Conservation (phyloP, 2,329 filamentous ascomycete species). For the Botrytis elliptica region DNA sequence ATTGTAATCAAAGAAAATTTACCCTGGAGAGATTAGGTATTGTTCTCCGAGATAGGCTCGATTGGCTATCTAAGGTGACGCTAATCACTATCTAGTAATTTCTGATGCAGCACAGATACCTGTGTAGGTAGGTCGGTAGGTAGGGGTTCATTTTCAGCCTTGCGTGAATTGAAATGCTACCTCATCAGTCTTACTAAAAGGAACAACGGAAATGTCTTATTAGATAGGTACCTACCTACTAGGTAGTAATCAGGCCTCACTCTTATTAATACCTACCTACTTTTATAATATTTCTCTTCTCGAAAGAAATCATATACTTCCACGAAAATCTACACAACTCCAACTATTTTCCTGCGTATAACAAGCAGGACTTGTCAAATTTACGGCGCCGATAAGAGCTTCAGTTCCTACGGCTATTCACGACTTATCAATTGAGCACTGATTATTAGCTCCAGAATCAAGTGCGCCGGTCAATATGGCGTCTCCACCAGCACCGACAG, state of each 20-base stretch:
- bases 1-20: slow-evolving; percentile 16
- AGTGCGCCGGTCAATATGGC: slow-evolving; percentile 31
- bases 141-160: not conserved
- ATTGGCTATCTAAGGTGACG: not conserved
- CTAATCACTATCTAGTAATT: not conserved
- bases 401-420: not conserved
- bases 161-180: not conserved
- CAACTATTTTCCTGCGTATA: not conserved
- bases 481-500: slow-evolving; percentile 34
- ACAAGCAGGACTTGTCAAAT: not conserved
- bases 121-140: not conserved
- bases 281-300: not conserved
- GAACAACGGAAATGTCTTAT: not conserved
- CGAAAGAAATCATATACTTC: not conserved
- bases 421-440: slow-evolving; percentile 1
- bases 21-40: not conserved
- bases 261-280: not conserved
- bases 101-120: not conserved
- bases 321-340: not conserved
- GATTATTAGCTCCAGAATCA: not conserved
- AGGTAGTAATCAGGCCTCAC: not conserved
- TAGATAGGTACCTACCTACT: not conserved
- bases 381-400: not conserved
- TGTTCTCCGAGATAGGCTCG: not conserved
- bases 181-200: not conserved